Base-by-base conservation (phyloP, 148 eudicot species). In the Amaranthus cruentus region DNA sequence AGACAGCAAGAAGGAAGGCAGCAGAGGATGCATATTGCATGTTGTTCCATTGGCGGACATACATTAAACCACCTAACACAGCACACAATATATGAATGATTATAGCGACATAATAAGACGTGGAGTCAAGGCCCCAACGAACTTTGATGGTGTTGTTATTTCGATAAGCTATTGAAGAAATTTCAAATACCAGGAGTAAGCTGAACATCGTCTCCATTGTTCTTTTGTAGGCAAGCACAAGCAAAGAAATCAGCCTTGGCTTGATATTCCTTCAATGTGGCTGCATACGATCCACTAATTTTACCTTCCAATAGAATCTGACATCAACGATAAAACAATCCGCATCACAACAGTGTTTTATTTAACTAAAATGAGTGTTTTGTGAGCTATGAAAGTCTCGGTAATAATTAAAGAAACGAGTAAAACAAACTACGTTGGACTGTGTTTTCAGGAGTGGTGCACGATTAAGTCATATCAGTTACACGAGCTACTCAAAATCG, bases 221-320 rank as follows among this genome's bases (percentile, higher is more conserved):
- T 88, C 87, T 91, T 94, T 63, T 91, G 93, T 53, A 88, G 49
- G 78, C 91, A 89, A 73, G 96, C 87, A 56, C 98, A 94, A 0
- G 87, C 83, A 47, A 88, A 94, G 73, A 78, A 90, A 71, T 90
- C 88, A 10, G 97, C 98, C 81, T 94, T 91, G 7, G 96, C 96
- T 68, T 87, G 81, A 67, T 91, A 94, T 55, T 89, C 87, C 61
- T 87, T 79, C 69, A 94, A 72, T 50, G 81, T 86, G 9, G 91
- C 69, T 58, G 85, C 81, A 83, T 85, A 81, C 55, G 79, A 77
- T 62, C 86, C 91, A 14, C 83, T 89, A 28, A 28, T 28, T 18
- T 66, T 78, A 46, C 90, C 93, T n/a, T 91, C 93, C 73, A 91
- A 47, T 59, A 91, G 70, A 14, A 91, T 72, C 96, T 88, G 77